Conservation (phyloP, 257 asterid species). For the Penstemon newberryi region DNA sequence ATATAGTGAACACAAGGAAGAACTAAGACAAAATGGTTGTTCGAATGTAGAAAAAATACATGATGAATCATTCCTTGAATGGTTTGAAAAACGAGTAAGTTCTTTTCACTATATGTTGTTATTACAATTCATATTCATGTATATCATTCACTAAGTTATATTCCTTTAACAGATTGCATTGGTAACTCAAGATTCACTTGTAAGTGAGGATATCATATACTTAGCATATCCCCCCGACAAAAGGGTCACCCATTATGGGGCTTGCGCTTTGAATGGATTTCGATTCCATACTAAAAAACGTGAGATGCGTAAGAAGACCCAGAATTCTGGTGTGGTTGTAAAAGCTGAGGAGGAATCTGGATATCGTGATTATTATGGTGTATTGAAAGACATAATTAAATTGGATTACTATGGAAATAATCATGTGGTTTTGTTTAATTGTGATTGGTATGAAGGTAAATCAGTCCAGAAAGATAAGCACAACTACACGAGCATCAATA, state of each 20-base stretch:
- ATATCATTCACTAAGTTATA: neutral
- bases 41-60: conserved; percentile 4
- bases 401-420: conserved; percentile 13
- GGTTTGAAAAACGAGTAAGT: conserved; percentile 15
- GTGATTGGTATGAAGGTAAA: conserved; percentile 9
- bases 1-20: neutral
- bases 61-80: neutral
- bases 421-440: conserved; percentile 13
- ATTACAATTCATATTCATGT: neutral
- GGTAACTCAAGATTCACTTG: neutral
- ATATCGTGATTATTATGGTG: conserved; percentile 5
- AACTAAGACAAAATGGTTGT: neutral
- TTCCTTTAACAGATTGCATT: neutral
- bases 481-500: no score
- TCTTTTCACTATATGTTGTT: neutral
- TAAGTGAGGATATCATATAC: neutral
- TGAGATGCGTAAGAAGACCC: conserved; percentile 12
- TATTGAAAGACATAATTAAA: neutral
- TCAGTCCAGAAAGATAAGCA: no score
- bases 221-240: neutral
- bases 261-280: no score
- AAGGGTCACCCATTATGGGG: no score
- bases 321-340: neutral
- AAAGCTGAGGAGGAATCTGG: neutral
- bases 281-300: neutral